Conservation (phyloP, 2,329 filamentous ascomycete genomes). For the Lecanicillium sp. region DNA sequence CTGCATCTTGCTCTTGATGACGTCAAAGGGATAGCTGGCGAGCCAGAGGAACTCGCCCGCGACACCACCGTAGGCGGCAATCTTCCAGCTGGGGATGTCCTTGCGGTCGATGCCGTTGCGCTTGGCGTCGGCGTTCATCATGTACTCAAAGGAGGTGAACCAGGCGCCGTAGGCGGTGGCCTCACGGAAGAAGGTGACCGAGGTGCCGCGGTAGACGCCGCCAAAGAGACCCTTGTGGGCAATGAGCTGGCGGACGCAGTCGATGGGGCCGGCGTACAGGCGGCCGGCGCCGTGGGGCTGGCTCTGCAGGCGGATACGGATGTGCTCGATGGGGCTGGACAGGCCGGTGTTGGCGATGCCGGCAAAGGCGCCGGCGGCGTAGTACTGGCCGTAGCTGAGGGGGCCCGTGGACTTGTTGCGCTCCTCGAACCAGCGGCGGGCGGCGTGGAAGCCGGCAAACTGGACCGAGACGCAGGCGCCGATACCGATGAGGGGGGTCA, state of each 20-base stretch:
- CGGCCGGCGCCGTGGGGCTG: constrained; percentile 79
- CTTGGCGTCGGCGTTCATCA: constrained; percentile 84
- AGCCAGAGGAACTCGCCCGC: constrained; percentile 94
- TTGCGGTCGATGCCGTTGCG: constrained; percentile 69
- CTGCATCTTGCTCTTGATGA: constrained; percentile 99
- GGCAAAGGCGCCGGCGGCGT: constrained; percentile 81
- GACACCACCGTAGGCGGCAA: constrained; percentile 86
- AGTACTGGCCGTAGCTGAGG: constrained; percentile 81
- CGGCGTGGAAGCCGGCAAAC: constrained; percentile 94
- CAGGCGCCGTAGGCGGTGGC: constrained; percentile 91
- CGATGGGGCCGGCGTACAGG: constrained; percentile 76
- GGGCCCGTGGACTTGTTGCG: constrained; percentile 53
- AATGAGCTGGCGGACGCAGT: constrained; percentile 82
- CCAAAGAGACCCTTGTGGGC: constrained; percentile 54
- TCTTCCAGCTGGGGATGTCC: constrained; percentile 74
- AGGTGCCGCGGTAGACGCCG: constrained; percentile 80
- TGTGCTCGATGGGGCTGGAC: constrained; percentile 90
- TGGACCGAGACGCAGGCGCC: constrained; percentile 97
- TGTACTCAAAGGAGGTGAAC: constrained; percentile 91
- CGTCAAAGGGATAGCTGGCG: constrained; percentile 88
- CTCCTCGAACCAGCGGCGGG: constrained; percentile 76
- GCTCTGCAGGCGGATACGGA: constrained; percentile 91
- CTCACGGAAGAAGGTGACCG: constrained; percentile 81
- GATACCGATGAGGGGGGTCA: constrained; percentile 91
- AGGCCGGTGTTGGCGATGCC: constrained; percentile 84